Evolutionary conservation across 306 rosid genomes (phyloP), one percentile per base, ranked within the genome.

Genomic region (Rosa rugosa): DNA sequence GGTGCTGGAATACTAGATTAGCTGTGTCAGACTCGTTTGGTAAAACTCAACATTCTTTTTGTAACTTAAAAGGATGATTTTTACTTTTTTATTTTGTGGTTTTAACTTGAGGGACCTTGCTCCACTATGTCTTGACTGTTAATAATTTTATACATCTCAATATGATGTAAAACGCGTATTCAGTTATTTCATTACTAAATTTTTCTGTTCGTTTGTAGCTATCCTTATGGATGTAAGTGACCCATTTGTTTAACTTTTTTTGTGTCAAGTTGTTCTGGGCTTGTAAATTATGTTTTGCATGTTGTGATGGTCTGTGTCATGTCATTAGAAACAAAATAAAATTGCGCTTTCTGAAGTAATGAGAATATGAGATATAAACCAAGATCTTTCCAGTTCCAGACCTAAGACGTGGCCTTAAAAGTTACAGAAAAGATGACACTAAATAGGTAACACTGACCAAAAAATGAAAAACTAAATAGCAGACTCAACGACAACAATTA

Each of bases 21-120:
- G 84, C 47, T 83, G 82, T 10, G 72, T 88, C 38, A 72, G 83
- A 78, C 85, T 88, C 84, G 73, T 79, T 88, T 76, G 72, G 77
- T 80, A 65, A 69, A 77, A 85, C 93, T 67, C 86, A 81, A 81
- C 91, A 85, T 90, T 91, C 91, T 84, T 87, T 88, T 82, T 87
- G 86, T 86, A 90, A 91, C 86, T 89, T 85, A 82, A 62, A 78
- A 84, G 59, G 83, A 75, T 69, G 72, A 68, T 59, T 73, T 64
- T 72, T 75, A 13, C 63, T 64, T 59, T 4, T 74, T 79, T 80
- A 72, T 47, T 67, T 74, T 82, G 78, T 84, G 84, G 83, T 83
- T 84, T 65, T 81, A 56, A 86, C 75, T 81, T 47, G 85, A 57
- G 88, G 82, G 87, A 62, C 59, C 81, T 77, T 83, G 82, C 75